Evolutionary conservation across 768 basidiomycete species (phyloP).

Genomic region (Rhizopogon salebrosus): DNA sequence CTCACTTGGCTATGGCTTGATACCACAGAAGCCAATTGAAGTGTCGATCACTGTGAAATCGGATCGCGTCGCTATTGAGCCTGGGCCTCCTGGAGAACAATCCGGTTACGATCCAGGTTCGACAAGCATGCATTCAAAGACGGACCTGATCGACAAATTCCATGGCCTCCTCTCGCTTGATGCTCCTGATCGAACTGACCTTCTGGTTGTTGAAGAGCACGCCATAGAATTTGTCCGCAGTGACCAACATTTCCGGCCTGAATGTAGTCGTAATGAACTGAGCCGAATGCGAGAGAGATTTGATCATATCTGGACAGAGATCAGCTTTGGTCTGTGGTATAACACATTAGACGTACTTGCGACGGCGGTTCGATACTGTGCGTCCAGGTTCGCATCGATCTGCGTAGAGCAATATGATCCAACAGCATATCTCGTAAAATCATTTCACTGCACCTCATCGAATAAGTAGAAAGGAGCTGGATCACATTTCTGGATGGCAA

Average conservation of each 20-base stretch:
- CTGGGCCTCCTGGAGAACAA: slow-evolving; percentile 38
- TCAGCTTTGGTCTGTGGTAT: slow-evolving; percentile 14
- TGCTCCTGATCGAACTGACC: slow-evolving; percentile 82
- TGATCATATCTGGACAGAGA: slow-evolving; percentile 63
- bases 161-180: slow-evolving; percentile 86
- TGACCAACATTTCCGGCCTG: slow-evolving; percentile 93
- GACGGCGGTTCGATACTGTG: slow-evolving; percentile 95
- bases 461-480: slow-evolving; percentile 99
- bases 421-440: background rate
- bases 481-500: slow-evolving; percentile 98
- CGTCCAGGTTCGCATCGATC: slow-evolving; percentile 98
- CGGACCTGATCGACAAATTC: slow-evolving; percentile 88
- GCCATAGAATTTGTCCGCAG: slow-evolving; percentile 95
- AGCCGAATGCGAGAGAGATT: slow-evolving; percentile 77
- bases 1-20: background rate
- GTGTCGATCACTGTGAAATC: too few relatives aligned
- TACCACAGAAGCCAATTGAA: background rate
- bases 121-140: slow-evolving; percentile 1
- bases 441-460: slow-evolving; percentile 63
- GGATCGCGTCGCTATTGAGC: slow-evolving; percentile 30
- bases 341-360: slow-evolving; percentile 58
- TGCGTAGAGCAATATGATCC: slow-evolving; percentile 18
- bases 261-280: slow-evolving; percentile 99
- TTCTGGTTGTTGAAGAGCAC: slow-evolving; percentile 96
- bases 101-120: background rate